Evolutionary conservation across 2,329 filamentous ascomycete genomes (phyloP).

Genomic region (Ceratocystiopsis sp.): DNA sequence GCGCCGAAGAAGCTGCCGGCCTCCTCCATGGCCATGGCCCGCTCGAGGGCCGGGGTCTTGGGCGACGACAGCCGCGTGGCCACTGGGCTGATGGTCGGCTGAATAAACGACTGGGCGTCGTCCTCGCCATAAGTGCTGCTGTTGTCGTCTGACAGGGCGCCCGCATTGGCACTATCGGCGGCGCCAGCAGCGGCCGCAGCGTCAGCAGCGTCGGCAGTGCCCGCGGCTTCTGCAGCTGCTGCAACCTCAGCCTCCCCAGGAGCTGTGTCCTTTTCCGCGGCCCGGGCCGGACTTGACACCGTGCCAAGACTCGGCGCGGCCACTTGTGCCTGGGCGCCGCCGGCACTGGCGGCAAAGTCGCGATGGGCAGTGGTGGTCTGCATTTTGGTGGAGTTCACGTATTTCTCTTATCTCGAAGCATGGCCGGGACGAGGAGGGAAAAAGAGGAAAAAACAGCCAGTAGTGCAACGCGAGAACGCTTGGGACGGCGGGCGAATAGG

Average conservation of each 20-base stretch:
- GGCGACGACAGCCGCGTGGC: conserved; percentile 38
- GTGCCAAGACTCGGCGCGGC: no score
- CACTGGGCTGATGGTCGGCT: conserved; percentile 38
- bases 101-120: conserved; percentile 41
- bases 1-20: conserved; percentile 16
- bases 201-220: background rate
- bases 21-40: conserved; percentile 34
- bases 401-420: background rate
- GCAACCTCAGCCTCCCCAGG: no score
- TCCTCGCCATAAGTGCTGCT: conserved; percentile 25
- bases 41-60: conserved; percentile 39
- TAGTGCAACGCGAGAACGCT: no score
- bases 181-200: background rate
- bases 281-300: no score
- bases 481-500: background rate
- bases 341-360: no score
- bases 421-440: background rate
- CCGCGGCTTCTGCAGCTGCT: no score
- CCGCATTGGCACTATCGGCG: background rate
- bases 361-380: no score
- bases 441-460: background rate
- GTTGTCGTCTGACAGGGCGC: conserved; percentile 16
- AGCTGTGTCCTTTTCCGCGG: no score
- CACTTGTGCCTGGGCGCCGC: no score
- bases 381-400: background rate